phyloP scores from a whole-genome alignment of 2,329 filamentous ascomycete genomes.

The Berkeleyomyces rouxiae region DNA sequence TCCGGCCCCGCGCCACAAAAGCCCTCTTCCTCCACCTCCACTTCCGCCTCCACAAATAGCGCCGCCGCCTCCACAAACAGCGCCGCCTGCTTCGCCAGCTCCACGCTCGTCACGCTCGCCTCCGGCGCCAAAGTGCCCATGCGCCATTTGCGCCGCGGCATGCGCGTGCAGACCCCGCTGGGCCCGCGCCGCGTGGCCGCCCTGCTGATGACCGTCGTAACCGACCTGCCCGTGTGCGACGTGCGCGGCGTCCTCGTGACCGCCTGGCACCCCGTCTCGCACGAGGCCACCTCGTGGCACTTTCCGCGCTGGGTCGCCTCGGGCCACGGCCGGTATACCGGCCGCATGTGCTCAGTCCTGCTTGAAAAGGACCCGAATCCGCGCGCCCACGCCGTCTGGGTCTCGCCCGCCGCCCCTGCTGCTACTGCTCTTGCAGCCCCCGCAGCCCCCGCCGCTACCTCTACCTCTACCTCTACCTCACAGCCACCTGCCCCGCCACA shows the following conservation, averaged over 20 bases:
- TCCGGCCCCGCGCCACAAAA: background rate
- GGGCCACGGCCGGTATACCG: constrained; percentile 27
- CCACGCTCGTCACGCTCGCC: constrained; percentile 29
- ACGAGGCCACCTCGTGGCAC: constrained; percentile 25
- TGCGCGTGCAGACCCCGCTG: constrained; percentile 31
- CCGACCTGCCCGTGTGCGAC: constrained; percentile 26
- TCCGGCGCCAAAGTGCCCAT: constrained; percentile 26
- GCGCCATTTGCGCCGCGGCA: constrained; percentile 28
- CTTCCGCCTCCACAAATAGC: constrained; percentile 23
- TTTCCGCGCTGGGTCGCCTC: constrained; percentile 29
- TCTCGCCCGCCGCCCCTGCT: background rate
- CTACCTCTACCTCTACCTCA: background rate
- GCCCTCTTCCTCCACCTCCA: background rate
- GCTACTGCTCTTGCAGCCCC: background rate
- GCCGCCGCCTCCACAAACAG: constrained; percentile 1
- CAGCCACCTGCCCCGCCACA: background rate
- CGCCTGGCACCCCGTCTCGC: constrained; percentile 40
- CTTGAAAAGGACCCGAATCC: constrained; percentile 29
- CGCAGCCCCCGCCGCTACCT: background rate
- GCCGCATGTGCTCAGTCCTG: constrained; percentile 39
- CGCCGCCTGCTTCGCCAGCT: constrained; percentile 37
- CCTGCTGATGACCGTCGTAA: constrained; percentile 34
- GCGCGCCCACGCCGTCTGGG: constrained; percentile 32
- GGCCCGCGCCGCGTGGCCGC: constrained; percentile 32
- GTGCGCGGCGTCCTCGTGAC: constrained; percentile 35